Conservation (phyloP, 2,329 filamentous ascomycete genomes). For the Aspergillus eucalypticola region DNA sequence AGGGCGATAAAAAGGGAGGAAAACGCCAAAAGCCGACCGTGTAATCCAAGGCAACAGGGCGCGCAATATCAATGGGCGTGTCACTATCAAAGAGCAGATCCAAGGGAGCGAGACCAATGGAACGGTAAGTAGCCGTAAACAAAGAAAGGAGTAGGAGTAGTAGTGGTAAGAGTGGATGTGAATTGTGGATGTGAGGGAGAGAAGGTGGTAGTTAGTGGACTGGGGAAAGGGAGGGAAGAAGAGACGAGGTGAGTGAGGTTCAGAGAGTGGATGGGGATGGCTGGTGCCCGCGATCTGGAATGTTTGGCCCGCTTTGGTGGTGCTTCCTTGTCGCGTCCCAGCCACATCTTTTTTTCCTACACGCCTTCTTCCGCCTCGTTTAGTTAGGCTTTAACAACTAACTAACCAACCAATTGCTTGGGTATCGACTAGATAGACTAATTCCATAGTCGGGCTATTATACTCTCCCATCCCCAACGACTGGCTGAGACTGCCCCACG, state of each 20-base stretch:
- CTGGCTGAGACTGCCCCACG: constrained; percentile 8
- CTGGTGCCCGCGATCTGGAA: constrained; percentile 6
- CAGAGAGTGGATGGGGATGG: neutral
- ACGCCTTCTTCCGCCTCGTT: neutral
- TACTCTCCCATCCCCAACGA: neutral
- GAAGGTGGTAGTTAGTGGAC: neutral
- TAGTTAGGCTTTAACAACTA: no score
- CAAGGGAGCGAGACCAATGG: constrained; percentile 11
- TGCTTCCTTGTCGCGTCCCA: neutral
- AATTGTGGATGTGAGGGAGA: neutral
- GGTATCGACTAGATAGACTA: no score
- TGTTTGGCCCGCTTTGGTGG: neutral
- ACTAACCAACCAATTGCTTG: no score
- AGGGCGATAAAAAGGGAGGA: constrained; percentile 18
- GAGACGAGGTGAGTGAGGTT: neutral
- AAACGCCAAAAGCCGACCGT: constrained; percentile 20
- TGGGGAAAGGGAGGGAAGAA: constrained; percentile 6
- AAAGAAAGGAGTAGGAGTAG: neutral
- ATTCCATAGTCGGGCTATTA: no score
- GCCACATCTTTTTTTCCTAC: neutral
- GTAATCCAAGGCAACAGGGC: constrained; percentile 9
- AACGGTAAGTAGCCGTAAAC: neutral
- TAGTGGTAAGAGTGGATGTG: neutral
- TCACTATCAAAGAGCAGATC: constrained; percentile 7
- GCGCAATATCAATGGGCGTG: neutral